A percentile compares a stretch with the other conserved stretches of the same genome.
Conservation (phyloP, 495 filamentous ascomycete genomes). For the Hyaloscypha variabilis region DNA sequence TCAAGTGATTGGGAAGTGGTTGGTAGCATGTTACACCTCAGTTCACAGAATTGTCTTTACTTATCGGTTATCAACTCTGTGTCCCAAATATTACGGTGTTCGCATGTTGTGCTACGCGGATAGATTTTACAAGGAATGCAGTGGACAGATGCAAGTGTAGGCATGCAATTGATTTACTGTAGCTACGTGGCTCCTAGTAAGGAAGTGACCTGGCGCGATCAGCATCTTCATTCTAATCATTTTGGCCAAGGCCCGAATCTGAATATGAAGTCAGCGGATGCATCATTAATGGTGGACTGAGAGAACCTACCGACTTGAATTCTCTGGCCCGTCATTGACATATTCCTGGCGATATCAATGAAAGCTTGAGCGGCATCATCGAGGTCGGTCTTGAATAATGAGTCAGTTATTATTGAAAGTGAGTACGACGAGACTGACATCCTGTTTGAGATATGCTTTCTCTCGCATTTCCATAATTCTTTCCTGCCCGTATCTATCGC, state of each 20-base stretch:
- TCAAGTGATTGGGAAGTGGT: too few species aligned
- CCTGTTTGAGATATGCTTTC: constrained; percentile 45
- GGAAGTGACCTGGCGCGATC: background rate
- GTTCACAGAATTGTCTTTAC: too few species aligned
- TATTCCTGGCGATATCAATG: constrained; percentile 54
- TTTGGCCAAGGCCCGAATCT: constrained; percentile 5
- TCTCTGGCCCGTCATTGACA: constrained; percentile 59
- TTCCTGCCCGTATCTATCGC: constrained; percentile 47
- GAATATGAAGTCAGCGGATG: background rate
- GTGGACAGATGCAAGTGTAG: too few species aligned
- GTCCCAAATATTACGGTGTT: too few species aligned
- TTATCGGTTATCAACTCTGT: too few species aligned
- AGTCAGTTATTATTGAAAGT: constrained; percentile 23
- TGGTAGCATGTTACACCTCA: too few species aligned
- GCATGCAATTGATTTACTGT: background rate
- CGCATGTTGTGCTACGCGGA: too few species aligned
- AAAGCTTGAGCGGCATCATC: constrained; percentile 59
- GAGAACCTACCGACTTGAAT: constrained; percentile 50
- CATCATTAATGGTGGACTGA: background rate
- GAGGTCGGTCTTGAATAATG: constrained; percentile 45
- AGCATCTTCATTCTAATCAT: constrained; percentile 1
- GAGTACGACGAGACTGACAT: constrained; percentile 35
- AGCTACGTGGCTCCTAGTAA: background rate
- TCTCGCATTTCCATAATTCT: constrained; percentile 41
- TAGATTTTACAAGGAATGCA: too few species aligned